Evolutionary conservation across 306 rosid species (phyloP), one percentile per base, ranked within the genome.

Genomic region (Hippophae rhamnoides): DNA sequence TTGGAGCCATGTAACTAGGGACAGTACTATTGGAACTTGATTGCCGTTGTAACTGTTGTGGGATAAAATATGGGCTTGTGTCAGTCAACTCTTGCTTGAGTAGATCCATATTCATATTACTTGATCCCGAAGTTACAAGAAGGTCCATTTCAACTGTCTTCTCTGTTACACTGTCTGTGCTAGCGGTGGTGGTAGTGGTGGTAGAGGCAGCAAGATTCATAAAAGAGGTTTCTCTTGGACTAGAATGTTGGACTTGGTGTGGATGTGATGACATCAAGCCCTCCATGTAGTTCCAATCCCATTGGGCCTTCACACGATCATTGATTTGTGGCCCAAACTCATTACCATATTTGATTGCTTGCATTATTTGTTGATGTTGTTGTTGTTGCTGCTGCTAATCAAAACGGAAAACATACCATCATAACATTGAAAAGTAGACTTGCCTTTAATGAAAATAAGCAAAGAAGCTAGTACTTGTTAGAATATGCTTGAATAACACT

Each of bases 221-320:
- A 7, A 70, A 76, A 44, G 79, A 58, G 53, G 67, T 54, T 6
- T 76, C 86, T 10, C 63, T 72, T 7, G 84, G 60, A 0, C 68
- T 72, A 41, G 71, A 2, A 54, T 61, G 72, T 47, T 70, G 75
- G 27, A 63, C 65, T 18, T 78, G 62, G 43, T 62, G 25, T 47
- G 84, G 83, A 27, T 85, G 86, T 13, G 88, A 72, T 7, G 81
- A 78, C 95, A 83, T 92, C 96, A 95, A 92, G 45, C 79, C 72
- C 54, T 92, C 95, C 10, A 92, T 79, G 95, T 93, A 88, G 65
- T 83, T 84, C 95, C 98, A 87, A 54, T 85, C 93, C 82, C 83
- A 54, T 42, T 85, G 82, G 31, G 76, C 73, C 60, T 76, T 79
- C n/a, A 79, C 93, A 0, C 46, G 61, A 45, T 69, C 84, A 18